Percentiles rank a stretch among this genome's conserved stretches.
Evolutionary conservation across 202 grass and related monocot species (phyloP).

Genomic region (Schoenoplectus triqueter): DNA sequence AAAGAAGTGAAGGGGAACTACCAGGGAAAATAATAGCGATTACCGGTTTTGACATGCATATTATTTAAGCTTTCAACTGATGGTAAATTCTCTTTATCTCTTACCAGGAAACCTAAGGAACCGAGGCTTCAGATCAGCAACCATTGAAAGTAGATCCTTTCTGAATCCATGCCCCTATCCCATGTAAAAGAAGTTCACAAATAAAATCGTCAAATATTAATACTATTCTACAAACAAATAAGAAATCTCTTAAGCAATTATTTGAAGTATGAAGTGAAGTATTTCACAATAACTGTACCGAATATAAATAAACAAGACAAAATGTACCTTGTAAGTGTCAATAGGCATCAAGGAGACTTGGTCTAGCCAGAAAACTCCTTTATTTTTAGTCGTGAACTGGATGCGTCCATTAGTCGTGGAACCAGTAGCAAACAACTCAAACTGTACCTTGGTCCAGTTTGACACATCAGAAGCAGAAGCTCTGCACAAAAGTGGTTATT

Average conservation of each 20-base stretch:
- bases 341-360: slow-evolving; percentile 94
- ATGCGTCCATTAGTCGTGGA: slow-evolving; percentile 68
- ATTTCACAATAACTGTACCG: background rate
- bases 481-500: slow-evolving; percentile 48
- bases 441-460: slow-evolving; percentile 84
- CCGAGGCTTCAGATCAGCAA: slow-evolving; percentile 68
- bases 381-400: slow-evolving; percentile 77
- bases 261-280: background rate
- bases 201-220: background rate
- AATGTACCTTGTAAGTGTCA: slow-evolving; percentile 85
- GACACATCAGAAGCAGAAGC: slow-evolving; percentile 54
- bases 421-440: slow-evolving; percentile 58
- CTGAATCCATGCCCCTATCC: slow-evolving; percentile 84
- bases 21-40: background rate
- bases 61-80: background rate
- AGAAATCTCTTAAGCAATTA: background rate
- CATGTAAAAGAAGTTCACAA: background rate
- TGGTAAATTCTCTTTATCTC: background rate
- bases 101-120: slow-evolving; percentile 91
- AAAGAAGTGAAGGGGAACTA: background rate
- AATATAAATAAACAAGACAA: background rate
- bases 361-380: slow-evolving; percentile 88
- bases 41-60: background rate
- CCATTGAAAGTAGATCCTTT: slow-evolving; percentile 70
- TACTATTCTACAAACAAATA: slow-evolving; percentile 9